These are phyloP conservation scores for Eremothecium sinecaudum DNA, from an alignment of 1,139 yeast species.

Conservation along the genomic window DNA sequence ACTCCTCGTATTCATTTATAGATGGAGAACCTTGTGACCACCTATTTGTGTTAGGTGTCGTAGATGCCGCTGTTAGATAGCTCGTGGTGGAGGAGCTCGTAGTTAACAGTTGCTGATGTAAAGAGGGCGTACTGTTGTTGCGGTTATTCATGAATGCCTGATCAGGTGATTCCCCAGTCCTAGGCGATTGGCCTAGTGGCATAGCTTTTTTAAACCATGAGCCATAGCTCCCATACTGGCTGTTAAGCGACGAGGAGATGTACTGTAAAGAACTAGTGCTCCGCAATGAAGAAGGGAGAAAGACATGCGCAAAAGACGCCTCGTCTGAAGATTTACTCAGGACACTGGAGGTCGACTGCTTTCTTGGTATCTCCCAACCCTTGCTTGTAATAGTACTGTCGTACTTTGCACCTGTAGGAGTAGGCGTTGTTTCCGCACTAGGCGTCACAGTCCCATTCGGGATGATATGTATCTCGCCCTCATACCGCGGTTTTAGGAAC, in stretches of 20 bases:
- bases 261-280: constrained; percentile 27
- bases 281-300: constrained; percentile 29
- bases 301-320: constrained; percentile 23
- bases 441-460: constrained; percentile 1
- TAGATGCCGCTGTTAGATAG: no score
- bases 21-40: constrained; percentile 28
- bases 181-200: constrained; percentile 21
- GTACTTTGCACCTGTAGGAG: constrained; percentile 3
- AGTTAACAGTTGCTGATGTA: constrained; percentile 16
- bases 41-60: constrained; percentile 1
- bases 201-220: constrained; percentile 30
- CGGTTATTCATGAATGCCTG: constrained; percentile 14
- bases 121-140: constrained; percentile 22
- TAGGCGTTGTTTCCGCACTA: not conserved
- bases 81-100: constrained; percentile 3
- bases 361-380: constrained; percentile 30
- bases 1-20: constrained; percentile 27
- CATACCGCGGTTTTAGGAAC: constrained; percentile 27
- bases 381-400: constrained; percentile 15
- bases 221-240: constrained; percentile 28
- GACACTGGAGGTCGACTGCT: constrained; percentile 16
- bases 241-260: constrained; percentile 28
- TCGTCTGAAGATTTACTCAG: constrained; percentile 24
- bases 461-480: constrained; percentile 9
- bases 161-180: constrained; percentile 20